A percentile compares a stretch with the other conserved stretches of the same genome.
Evolutionary conservation across 2,329 filamentous ascomycete species (phyloP).

Genomic region (Cadophora sp.): DNA sequence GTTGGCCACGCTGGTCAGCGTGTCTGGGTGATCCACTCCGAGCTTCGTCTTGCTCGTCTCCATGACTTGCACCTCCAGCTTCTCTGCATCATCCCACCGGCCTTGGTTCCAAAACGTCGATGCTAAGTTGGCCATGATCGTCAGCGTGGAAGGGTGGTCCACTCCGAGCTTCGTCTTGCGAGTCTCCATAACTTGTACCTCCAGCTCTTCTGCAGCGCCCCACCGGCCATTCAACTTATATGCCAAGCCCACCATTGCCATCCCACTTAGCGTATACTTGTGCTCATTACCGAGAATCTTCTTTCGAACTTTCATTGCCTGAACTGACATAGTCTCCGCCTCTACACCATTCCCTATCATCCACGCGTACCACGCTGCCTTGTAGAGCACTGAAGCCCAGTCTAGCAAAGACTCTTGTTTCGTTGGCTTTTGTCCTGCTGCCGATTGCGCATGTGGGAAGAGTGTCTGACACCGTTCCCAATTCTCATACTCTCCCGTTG

Average conservation of each 20-base stretch:
- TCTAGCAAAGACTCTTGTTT: slow-evolving; percentile 25
- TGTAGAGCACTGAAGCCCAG: slow-evolving; percentile 33
- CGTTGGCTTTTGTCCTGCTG: slow-evolving; percentile 28
- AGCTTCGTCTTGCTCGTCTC: background rate
- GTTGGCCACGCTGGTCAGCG: slow-evolving; percentile 16
- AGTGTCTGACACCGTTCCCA: slow-evolving; percentile 35
- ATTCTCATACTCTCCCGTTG: slow-evolving; percentile 34
- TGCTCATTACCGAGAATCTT: background rate
- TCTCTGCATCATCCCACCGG: slow-evolving; percentile 11
- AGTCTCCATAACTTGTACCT: slow-evolving; percentile 5
- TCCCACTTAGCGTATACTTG: background rate
- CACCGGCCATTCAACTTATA: background rate
- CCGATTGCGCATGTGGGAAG: slow-evolving; percentile 34
- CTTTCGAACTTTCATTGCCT: background rate
- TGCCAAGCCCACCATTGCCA: slow-evolving; percentile 1
- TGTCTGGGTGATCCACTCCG: slow-evolving; percentile 10
- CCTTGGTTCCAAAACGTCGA: slow-evolving; percentile 12
- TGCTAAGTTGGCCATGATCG: slow-evolving; percentile 4
- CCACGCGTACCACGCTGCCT: slow-evolving; percentile 32
- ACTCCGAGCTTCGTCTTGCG: background rate
- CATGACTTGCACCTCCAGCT: slow-evolving; percentile 13
- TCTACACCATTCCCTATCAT: slow-evolving; percentile 27
- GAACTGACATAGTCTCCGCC: slow-evolving; percentile 26
- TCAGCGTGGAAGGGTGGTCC: slow-evolving; percentile 1
- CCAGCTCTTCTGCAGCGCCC: background rate